Evolutionary conservation across 768 basidiomycete genomes (phyloP).

Genomic region (Amanita exitialis): DNA sequence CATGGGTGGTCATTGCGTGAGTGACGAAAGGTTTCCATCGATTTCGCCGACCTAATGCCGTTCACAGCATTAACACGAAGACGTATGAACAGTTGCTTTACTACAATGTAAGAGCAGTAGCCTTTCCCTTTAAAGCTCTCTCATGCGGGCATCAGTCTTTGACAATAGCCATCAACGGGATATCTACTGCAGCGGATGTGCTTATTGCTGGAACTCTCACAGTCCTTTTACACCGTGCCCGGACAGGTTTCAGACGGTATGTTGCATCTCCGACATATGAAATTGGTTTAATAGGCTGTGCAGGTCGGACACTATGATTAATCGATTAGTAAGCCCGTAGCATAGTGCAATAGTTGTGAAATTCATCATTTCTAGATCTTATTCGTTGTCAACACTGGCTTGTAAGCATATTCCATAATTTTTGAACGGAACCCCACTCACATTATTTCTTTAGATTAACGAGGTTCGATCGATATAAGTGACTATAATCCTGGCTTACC

Average conservation of each 20-base stretch:
- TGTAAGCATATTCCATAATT: neutral
- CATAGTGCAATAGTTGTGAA: neutral
- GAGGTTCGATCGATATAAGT: constrained; percentile 15
- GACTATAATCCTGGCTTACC: neutral
- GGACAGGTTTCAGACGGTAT: constrained; percentile 35
- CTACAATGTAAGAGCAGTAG: constrained; percentile 19
- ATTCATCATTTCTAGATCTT: constrained; percentile 20
- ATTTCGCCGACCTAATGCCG: neutral
- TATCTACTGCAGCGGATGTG: constrained; percentile 31
- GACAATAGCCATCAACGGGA: constrained; percentile 30
- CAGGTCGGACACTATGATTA: constrained; percentile 37
- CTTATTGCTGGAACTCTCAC: constrained; percentile 31
- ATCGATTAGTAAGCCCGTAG: constrained; percentile 21
- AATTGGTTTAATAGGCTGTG: neutral
- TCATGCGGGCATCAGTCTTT: constrained; percentile 16
- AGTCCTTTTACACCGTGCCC: constrained; percentile 26
- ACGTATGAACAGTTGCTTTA: constrained; percentile 22
- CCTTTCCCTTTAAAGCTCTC: neutral
- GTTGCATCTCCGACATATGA: neutral
- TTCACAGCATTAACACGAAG: constrained; percentile 17
- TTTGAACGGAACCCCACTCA: neutral
- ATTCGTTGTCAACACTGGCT: constrained; percentile 32
- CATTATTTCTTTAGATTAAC: constrained; percentile 14
- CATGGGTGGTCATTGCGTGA: constrained; percentile 33
- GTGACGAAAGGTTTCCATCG: constrained; percentile 8